Evolutionary conservation across 108 stramenopile species (phyloP), one percentile per base, ranked within the genome.

Genomic region (Skeletonema potamos): DNA sequence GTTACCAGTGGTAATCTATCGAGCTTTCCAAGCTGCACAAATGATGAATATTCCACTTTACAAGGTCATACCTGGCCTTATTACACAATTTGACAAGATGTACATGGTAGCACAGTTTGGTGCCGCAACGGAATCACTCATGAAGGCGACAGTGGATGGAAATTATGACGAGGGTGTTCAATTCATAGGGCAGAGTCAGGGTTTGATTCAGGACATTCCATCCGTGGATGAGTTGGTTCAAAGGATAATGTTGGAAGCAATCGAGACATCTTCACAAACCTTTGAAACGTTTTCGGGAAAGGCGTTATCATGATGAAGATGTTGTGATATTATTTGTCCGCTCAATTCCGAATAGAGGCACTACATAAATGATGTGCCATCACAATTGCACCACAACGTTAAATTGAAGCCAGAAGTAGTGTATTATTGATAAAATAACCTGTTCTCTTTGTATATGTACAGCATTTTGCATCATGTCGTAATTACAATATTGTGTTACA

Each of bases 91-190:
- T 63, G 79, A 90, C 26, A 87, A 95, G 76, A 89, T 95, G 87
- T 95, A 85, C 72, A 67, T 76, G 11, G 71, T 95, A 15, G 89
- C 92, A 27, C 92, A 92, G 72, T 92, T 95, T 76, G 94, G 94
- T 9, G 92, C 94, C 12, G 94, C 94, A 6, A 95, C 94, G 2
- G 79, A 91, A 22, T 82, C 80, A 9, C 72, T 95, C 27, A 72
- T 76, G 82, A 83, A 80, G 46, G 94, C 94, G 0, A 92, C 92
- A 4, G 86, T 93, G 10, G 81, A 90, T 64, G 94, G 94, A 4
- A 80, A 91, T 58, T 57, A 54, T 24, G 65, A 86, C 11, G 68
- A 79, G 27, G 94, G 94, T 8, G 94, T 95, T 54, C 94, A 95
- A 66, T 95, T 95, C 69, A 84, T 92, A 57, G 94, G 94, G 2